Evolutionary conservation across 176 grass and related monocot genomes (phyloP), one percentile per base, ranked within the genome.

Genomic region (Eragrostis curvula): DNA sequence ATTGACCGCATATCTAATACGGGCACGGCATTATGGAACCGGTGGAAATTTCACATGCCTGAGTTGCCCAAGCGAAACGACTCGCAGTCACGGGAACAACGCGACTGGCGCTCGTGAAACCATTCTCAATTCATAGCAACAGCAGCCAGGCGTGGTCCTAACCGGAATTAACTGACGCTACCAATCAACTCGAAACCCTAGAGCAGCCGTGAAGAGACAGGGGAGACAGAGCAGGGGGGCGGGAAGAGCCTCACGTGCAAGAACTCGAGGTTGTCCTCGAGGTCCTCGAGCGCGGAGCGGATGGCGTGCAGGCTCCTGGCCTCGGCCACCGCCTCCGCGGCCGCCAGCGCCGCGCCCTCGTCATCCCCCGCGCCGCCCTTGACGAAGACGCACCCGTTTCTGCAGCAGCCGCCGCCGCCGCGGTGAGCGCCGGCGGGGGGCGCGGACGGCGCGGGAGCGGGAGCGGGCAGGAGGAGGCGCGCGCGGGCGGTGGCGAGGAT

Each of bases 211-310:
- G 32, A 74, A 17, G 65, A 52, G 10, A 10, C 24, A 47, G 29
- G 69, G 69, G n/a, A 15, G 21, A 0, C 42, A 53, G 42, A 17
- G 23, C 1, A 75, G 46, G 52, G 44, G 65, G 39, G 43, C 40
- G 21, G 23, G 6, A 1, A 20, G 7, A 20, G 50, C 17, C 92
- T 93, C 74, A 98, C 95, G 74, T 93, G 95, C 60, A 95, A 51
- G 86, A 95, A 98, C 74, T 91, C 92, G 81, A 98, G 92, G 84
- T 93, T 86, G 68, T 93, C 90, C 84, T 94, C 95, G 36, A 98
- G 89, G 81, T 95, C 90, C 88, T 98, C 95, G 29, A 98, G 86
- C 43, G 92, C 92, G 28, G 88, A 77, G 56, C 95, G 88, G 77
- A 98, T 98, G 66, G 92, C 86, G 74, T 95, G 83, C 66, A 98